phyloP scores from a whole-genome alignment of 2,329 filamentous ascomycete species.

The Nothopassalora personata region DNA sequence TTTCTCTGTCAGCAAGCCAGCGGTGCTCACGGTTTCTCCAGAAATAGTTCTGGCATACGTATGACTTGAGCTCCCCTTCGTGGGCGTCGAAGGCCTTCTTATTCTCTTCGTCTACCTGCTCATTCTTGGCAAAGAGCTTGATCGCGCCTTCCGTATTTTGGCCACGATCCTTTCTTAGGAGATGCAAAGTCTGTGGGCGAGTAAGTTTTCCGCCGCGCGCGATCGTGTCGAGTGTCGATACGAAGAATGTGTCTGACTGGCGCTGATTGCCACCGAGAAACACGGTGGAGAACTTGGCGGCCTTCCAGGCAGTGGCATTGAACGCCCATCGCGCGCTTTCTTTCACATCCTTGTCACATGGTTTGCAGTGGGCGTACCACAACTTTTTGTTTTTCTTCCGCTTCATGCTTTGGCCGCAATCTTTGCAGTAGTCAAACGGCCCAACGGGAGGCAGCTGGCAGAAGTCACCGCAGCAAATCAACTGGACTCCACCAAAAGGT shows the following conservation, averaged over 20 bases:
- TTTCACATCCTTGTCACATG: slow-evolving; percentile 3
- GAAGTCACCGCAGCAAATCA: slow-evolving; percentile 57
- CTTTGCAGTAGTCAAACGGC: slow-evolving; percentile 48
- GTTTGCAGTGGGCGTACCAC: neutral
- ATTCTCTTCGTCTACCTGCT: slow-evolving; percentile 34
- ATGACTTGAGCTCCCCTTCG: slow-evolving; percentile 10
- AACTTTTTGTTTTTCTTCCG: neutral
- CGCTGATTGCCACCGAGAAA: slow-evolving; percentile 52
- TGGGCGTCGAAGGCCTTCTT: slow-evolving; percentile 26
- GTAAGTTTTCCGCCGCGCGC: neutral
- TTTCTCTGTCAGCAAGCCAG: neutral
- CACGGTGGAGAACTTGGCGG: slow-evolving; percentile 49
- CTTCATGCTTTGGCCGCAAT: slow-evolving; percentile 4
- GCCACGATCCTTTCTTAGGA: slow-evolving; percentile 17
- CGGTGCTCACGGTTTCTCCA: neutral
- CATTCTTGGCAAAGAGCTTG: slow-evolving; percentile 41
- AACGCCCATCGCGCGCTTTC: slow-evolving; percentile 57
- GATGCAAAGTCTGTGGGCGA: neutral
- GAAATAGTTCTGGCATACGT: slow-evolving; percentile 15
- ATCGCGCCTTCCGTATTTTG: slow-evolving; percentile 44
- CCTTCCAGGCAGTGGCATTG: slow-evolving; percentile 48
- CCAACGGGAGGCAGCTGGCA: slow-evolving; percentile 55
- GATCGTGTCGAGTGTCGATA: neutral
- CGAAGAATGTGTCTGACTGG: slow-evolving; percentile 49
- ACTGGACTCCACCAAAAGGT: slow-evolving; percentile 17